phyloP scores from a whole-genome alignment of 2,329 filamentous ascomycete species.

The Teratosphaeria epicoccoides region DNA sequence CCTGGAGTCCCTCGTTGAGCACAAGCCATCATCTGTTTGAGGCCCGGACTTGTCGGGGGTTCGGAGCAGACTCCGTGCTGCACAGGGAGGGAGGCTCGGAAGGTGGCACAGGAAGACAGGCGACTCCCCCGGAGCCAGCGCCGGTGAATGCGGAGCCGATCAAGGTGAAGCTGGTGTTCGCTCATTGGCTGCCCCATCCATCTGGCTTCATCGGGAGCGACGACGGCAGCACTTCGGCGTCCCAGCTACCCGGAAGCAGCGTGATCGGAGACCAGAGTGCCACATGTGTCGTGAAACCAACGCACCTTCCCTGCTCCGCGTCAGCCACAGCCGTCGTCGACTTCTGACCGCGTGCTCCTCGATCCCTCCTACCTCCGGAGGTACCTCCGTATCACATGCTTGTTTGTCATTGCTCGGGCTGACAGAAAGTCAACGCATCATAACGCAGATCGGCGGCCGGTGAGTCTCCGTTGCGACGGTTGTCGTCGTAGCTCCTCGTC shows the following conservation, averaged over 20 bases:
- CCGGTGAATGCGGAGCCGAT: constrained; percentile 16
- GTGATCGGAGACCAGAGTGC: not conserved
- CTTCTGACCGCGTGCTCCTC: not conserved
- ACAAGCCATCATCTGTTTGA: too few relatives aligned
- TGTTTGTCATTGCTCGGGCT: not conserved
- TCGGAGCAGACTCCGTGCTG: too few relatives aligned
- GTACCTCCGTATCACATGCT: not conserved
- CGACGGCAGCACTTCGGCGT: too few relatives aligned
- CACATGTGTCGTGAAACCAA: not conserved
- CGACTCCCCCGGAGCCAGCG: too few relatives aligned
- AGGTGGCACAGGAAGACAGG: too few relatives aligned
- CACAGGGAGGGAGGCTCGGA: not conserved
- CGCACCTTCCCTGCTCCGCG: not conserved
- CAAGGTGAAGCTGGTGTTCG: constrained; percentile 2
- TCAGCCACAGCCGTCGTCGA: not conserved
- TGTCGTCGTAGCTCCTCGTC: too few relatives aligned
- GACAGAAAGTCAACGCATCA: not conserved
- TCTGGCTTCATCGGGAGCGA: too few relatives aligned
- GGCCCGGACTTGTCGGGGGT: too few relatives aligned
- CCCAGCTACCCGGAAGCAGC: too few relatives aligned
- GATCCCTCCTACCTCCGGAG: too few relatives aligned
- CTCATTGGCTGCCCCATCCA: not conserved
- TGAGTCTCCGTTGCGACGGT: not conserved
- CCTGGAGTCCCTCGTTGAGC: too few relatives aligned
- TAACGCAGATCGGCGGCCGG: not conserved